These are phyloP conservation scores for Aspergillus phoenicis DNA, from an alignment of 2,329 filamentous ascomycete species.

Conservation along the genomic window DNA sequence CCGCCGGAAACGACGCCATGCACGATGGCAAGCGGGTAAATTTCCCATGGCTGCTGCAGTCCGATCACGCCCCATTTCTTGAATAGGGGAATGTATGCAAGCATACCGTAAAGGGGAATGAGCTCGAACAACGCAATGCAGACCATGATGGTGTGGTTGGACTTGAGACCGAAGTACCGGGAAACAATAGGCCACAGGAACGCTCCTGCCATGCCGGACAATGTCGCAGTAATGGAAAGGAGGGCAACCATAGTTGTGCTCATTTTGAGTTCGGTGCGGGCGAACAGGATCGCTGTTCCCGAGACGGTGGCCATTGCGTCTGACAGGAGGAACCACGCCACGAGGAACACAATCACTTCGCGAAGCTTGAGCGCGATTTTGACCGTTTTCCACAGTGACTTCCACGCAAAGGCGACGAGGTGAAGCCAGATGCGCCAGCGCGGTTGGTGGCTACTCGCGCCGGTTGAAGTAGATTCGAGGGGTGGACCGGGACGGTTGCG, in stretches of 20 bases:
- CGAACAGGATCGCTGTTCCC: slow-evolving; percentile 87
- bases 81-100: slow-evolving; percentile 80
- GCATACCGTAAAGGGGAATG: slow-evolving; percentile 84
- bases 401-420: slow-evolving; percentile 80
- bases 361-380: slow-evolving; percentile 69
- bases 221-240: slow-evolving; percentile 84
- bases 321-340: slow-evolving; percentile 86
- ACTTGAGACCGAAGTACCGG: slow-evolving; percentile 64
- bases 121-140: slow-evolving; percentile 84
- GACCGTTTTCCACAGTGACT: slow-evolving; percentile 74
- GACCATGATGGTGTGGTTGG: slow-evolving; percentile 83
- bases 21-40: slow-evolving; percentile 83
- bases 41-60: slow-evolving; percentile 86
- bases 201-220: slow-evolving; percentile 78
- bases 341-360: slow-evolving; percentile 78
- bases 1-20: slow-evolving; percentile 89
- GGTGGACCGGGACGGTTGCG: slow-evolving; percentile 82
- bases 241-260: slow-evolving; percentile 76
- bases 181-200: slow-evolving; percentile 82
- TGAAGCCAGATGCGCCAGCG: slow-evolving; percentile 58
- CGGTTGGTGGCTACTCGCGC: slow-evolving; percentile 14
- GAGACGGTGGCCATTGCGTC: slow-evolving; percentile 90
- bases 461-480: slow-evolving; percentile 28
- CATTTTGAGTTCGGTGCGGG: slow-evolving; percentile 86
- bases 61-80: slow-evolving; percentile 72